Conservation (phyloP, 495 filamentous ascomycete genomes). For the Cladorrhinum samala region DNA sequence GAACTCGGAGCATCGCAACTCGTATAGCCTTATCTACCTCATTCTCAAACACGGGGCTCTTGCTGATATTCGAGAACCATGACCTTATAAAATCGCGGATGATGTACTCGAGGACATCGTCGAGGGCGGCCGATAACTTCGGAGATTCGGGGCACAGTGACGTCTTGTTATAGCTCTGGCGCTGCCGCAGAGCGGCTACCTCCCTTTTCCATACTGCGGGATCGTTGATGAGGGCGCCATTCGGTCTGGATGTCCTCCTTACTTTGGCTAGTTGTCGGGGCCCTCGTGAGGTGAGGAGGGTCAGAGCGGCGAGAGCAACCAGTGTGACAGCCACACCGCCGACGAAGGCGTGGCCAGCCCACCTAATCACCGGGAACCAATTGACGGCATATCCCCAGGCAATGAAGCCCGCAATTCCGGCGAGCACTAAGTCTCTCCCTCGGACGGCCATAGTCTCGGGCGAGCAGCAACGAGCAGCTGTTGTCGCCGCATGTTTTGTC, state of each 20-base stretch:
- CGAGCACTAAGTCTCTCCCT: constrained; percentile 66
- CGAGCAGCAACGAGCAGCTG: constrained; percentile 19
- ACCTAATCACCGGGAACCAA: constrained; percentile 75
- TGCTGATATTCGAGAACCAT: constrained; percentile 87
- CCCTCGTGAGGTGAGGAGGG: constrained; percentile 57
- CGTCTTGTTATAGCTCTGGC: constrained; percentile 43
- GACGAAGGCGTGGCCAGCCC: constrained; percentile 71
- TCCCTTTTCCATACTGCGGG: constrained; percentile 63
- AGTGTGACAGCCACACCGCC: constrained; percentile 54
- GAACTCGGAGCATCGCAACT: constrained; percentile 62
- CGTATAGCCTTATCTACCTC: constrained; percentile 79
- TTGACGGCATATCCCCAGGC: constrained; percentile 77
- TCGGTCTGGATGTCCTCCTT: constrained; percentile 33
- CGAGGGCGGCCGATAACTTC: constrained; percentile 71
- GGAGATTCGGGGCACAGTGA: constrained; percentile 75
- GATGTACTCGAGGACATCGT: constrained; percentile 70
- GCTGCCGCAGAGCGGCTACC: constrained; percentile 50
- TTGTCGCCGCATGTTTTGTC: constrained; percentile 38
- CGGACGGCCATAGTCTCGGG: constrained; percentile 66
- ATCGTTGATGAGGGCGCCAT: constrained; percentile 54
- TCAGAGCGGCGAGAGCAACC: constrained; percentile 47
- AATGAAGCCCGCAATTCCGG: constrained; percentile 65
- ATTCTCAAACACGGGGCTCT: constrained; percentile 68
- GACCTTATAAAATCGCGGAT: constrained; percentile 78
- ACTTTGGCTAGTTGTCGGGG: constrained; percentile 30